Evolutionary conservation across 768 basidiomycete genomes (phyloP), one percentile per base, ranked within the genome.

Genomic region (Russula virescens): DNA sequence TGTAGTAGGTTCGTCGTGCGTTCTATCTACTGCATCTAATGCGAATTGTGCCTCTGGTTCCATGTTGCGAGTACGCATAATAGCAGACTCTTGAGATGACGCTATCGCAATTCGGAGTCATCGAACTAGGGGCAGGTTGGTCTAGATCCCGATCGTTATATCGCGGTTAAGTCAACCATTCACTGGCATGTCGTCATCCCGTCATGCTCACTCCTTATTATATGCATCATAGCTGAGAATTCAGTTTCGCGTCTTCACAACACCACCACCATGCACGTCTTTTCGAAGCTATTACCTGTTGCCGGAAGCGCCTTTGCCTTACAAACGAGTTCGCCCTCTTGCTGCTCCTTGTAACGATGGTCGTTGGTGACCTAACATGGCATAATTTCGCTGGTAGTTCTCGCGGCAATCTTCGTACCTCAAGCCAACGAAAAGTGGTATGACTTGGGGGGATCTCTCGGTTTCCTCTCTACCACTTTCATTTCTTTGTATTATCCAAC

Each of bases 401-500:
- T 82, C 55, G 88, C 86, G 0, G 58, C 79, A 5, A 73, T 87
- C 21, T 87, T 86, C 61, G 83, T 89, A 5, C 89, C 88, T 2
- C 80, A 78, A 61, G 77, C 83, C 45, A 81, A 81, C 55, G 87
- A 89, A 52, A 84, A 74, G 65, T 88, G 77, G 69, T 91, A 83
- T 66, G 88, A 91, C 69, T 72, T 89, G 1, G 77, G 81, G 28
- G 89, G 88, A 21, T 78, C 85, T 0, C 50, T 82, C 3, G 88
- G 88, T 3, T 91, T 87, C 75, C 71, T 89, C 16, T 79, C 85
- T 23, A 1, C 81, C 85, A 1, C 81, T 83, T 6, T 74, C 80
- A 14, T 87, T 85, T 25, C 72, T 88, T 51, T 51, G 19, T 88
- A 87, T 68, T 86, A 83, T 64, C 84, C 86, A 1, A 70, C 77